A percentile compares a stretch with the other conserved stretches of the same genome.
Evolutionary conservation across 371 early-diverging fungal species (phyloP).

Genomic region (Rozella allomycis): DNA sequence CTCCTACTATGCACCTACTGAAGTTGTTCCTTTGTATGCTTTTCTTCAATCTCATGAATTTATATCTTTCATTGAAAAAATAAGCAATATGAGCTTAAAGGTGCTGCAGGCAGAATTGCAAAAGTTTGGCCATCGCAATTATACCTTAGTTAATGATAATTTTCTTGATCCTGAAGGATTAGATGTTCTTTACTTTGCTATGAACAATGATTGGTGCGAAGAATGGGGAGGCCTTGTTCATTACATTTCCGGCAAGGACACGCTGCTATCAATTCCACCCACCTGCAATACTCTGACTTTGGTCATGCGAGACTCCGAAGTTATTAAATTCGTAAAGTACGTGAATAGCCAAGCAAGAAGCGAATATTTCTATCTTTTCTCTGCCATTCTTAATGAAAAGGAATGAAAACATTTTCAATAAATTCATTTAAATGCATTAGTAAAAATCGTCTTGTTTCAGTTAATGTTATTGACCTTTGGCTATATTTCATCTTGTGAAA

Average conservation of each 20-base stretch:
- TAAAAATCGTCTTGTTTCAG: too few species aligned
- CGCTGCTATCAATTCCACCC: constrained; percentile 22
- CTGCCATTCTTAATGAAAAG: too few species aligned
- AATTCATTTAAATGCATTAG: too few species aligned
- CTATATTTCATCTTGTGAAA: too few species aligned
- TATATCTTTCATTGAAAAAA: constrained; percentile 9
- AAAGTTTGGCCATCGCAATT: constrained; percentile 23
- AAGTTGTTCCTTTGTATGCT: constrained; percentile 3
- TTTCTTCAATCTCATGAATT: constrained; percentile 19
- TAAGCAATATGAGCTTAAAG: constrained; percentile 10
- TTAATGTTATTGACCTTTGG: too few species aligned
- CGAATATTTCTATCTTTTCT: too few species aligned
- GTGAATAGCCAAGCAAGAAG: constrained; percentile 15
- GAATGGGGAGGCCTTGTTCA: constrained; percentile 27
- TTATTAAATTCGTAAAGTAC: constrained; percentile 27
- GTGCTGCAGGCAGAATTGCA: constrained; percentile 14
- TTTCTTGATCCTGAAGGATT: constrained; percentile 25
- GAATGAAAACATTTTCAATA: too few species aligned
- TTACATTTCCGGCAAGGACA: constrained; percentile 29
- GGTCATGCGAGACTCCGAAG: constrained; percentile 25
- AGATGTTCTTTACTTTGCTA: constrained; percentile 19
- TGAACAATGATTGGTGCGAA: constrained; percentile 11
- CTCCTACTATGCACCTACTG: constrained; percentile 14
- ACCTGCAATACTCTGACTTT: constrained; percentile 23
- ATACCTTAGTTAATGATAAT: constrained; percentile 34